Evolutionary conservation across 2,329 filamentous ascomycete genomes (phyloP).

Genomic region (Cercospora janseana): DNA sequence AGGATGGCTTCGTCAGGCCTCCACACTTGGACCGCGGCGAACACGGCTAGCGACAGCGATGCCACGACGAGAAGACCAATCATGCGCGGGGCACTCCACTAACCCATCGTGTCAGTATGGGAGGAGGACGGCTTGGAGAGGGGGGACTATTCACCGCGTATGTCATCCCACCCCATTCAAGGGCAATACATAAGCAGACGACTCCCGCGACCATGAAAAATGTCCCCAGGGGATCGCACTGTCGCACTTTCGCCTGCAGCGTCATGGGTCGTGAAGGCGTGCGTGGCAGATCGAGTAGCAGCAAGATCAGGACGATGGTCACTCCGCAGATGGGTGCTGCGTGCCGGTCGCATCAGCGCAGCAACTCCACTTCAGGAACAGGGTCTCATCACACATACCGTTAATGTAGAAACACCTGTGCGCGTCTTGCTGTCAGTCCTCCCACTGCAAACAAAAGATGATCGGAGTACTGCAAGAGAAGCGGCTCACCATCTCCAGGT

Average conservation of each 20-base stretch:
- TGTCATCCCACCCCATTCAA: slow-evolving; percentile 6
- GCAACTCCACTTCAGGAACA: no score
- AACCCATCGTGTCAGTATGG: not conserved
- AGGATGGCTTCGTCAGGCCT: not conserved
- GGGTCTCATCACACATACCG: no score
- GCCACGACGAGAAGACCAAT: not conserved
- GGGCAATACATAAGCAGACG: slow-evolving; percentile 7
- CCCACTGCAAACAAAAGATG: no score
- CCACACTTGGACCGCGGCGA: not conserved
- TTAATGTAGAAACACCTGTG: no score
- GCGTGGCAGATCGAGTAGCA: not conserved
- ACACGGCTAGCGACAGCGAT: not conserved
- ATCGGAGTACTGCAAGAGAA: no score
- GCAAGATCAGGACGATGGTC: no score
- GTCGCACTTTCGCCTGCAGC: not conserved
- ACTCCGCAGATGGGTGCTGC: no score
- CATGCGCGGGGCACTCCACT: not conserved
- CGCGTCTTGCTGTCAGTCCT: no score
- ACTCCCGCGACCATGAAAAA: not conserved
- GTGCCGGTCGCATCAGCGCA: no score
- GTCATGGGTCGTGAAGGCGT: not conserved
- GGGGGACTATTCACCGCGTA: slow-evolving; percentile 7
- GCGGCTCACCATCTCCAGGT: slow-evolving; percentile 8
- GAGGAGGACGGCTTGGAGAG: not conserved
- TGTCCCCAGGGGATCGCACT: not conserved